Evolutionary conservation across 441 rosid species (phyloP).

Genomic region (Macaranga tanarius): DNA sequence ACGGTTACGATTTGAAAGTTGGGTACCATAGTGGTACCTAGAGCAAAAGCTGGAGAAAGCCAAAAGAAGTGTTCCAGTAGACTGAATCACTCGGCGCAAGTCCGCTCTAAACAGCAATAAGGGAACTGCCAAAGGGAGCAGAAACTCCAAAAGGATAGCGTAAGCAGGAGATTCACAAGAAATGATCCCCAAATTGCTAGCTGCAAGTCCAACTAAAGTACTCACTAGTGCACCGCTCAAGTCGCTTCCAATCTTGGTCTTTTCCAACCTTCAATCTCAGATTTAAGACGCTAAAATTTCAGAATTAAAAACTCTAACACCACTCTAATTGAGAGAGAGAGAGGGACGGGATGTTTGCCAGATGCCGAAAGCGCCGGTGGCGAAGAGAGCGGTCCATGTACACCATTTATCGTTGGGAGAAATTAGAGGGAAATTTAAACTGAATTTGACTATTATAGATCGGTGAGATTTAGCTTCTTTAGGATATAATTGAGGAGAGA

Average conservation of each 20-base stretch:
- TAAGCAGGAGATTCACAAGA: constrained; percentile 69
- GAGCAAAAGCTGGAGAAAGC: too few relatives aligned
- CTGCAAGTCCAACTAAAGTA: constrained; percentile 72
- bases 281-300: not conserved
- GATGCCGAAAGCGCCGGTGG: constrained; percentile 79
- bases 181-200: constrained; percentile 68
- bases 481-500: constrained; percentile 23
- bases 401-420: constrained; percentile 81
- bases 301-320: not conserved
- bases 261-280: constrained; percentile 57
- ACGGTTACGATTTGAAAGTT: too few relatives aligned
- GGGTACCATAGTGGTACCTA: too few relatives aligned
- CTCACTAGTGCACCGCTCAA: constrained; percentile 75
- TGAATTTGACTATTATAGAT: constrained; percentile 51
- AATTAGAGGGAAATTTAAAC: constrained; percentile 57
- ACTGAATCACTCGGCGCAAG: constrained; percentile 54
- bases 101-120: constrained; percentile 77
- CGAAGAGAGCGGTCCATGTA: constrained; percentile 81
- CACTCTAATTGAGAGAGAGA: not conserved
- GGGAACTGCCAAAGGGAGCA: constrained; percentile 68
- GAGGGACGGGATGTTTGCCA: constrained; percentile 43
- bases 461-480: constrained; percentile 26
- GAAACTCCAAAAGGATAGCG: constrained; percentile 56
- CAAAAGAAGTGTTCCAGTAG: constrained; percentile 63
- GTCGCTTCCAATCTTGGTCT: constrained; percentile 72